Base-by-base conservation (phyloP, 495 filamentous ascomycete species). In the Hypomontagnella monticulosa region DNA sequence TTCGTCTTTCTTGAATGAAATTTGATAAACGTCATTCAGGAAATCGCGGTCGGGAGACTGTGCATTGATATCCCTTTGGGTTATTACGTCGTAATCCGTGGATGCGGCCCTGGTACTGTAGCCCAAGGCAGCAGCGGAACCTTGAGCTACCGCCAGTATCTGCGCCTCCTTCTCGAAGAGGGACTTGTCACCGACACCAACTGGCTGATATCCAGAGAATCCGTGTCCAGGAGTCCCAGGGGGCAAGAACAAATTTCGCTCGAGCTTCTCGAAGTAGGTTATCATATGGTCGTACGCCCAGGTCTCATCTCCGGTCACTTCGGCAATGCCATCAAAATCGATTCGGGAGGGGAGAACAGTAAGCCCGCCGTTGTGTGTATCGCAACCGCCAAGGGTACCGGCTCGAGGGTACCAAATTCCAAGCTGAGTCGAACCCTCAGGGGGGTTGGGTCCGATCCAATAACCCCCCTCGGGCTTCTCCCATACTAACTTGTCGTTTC, bases 161-260 rank as follows among this genome's bases (percentile, higher is more conserved):
- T 53, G 50, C 9, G 50, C 33, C 50, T 53, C 50, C 8, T 30
- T 38, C 19, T 53, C 50, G 36, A 53, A 53, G 23, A 53, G 33
- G 11, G 50, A 40, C 18, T 53, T 53, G 36, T 41, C 36, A 6
- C 50, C 50, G 15, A 10, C 10, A 9, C 33, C 50, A 15, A 48
- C n/a, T 1, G 44, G 44, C 44, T 48, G 44, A 4, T 48, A 48
- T 9, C 44, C 44, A 32, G 44, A 48, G 15, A 48, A 48, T 48
- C 44, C 44, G 15, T 48, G 44, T 20, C 44, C 44, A 15, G 44
- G 44, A 4, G 44, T 48, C 4, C 20, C 23, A 16, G 44, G 44
- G 14, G 44, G 44, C 44, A 48, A 32, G 15, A 48, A 48, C 10
- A 48, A 20, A 14, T 48, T 48, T 12, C 44, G 18, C n/a, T 48